A percentile compares a stretch with the other conserved stretches of the same genome.
Evolutionary conservation across 371 early-diverging fungal genomes (phyloP).

Genomic region (Mortierella sp.): DNA sequence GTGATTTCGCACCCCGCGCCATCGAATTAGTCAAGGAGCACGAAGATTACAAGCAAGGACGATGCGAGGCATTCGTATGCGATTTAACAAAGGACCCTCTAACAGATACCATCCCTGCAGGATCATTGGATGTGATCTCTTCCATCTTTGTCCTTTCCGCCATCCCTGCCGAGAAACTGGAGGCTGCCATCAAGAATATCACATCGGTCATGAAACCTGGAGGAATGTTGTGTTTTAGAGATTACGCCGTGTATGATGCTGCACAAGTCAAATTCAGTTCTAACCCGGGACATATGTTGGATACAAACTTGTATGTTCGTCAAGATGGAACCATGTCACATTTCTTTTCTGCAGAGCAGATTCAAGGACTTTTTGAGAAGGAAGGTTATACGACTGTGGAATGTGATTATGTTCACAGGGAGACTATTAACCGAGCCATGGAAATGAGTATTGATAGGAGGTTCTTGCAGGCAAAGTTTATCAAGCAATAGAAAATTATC

Average conservation of each 20-base stretch:
- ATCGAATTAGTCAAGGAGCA: slow-evolving; percentile 80
- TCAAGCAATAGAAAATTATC: slow-evolving; percentile 53
- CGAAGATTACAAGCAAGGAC: slow-evolving; percentile 54
- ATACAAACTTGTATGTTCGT: slow-evolving; percentile 88
- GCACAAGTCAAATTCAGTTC: slow-evolving; percentile 90
- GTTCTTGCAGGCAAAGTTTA: slow-evolving; percentile 91
- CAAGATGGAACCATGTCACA: slow-evolving; percentile 88
- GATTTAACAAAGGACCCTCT: slow-evolving; percentile 81
- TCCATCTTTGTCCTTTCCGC: slow-evolving; percentile 89
- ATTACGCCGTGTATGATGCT: slow-evolving; percentile 91
- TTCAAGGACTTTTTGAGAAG: slow-evolving; percentile 67
- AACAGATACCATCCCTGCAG: slow-evolving; percentile 70
- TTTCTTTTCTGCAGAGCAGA: slow-evolving; percentile 73
- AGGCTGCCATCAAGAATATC: slow-evolving; percentile 74
- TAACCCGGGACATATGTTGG: slow-evolving; percentile 78
- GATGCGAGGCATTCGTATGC: slow-evolving; percentile 88
- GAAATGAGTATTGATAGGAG: slow-evolving; percentile 84
- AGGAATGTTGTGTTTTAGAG: slow-evolving; percentile 86
- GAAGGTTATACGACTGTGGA: slow-evolving; percentile 78
- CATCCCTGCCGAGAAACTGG: slow-evolving; percentile 86
- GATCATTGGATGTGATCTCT: slow-evolving; percentile 82
- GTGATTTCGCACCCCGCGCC: slow-evolving; percentile 88
- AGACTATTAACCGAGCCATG: slow-evolving; percentile 85
- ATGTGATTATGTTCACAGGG: slow-evolving; percentile 81
- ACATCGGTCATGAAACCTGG: slow-evolving; percentile 79